Percentiles rank a stretch among this genome's conserved stretches.
Conservation (phyloP, 495 filamentous ascomycete species). For the Bathelium albidoporum region DNA sequence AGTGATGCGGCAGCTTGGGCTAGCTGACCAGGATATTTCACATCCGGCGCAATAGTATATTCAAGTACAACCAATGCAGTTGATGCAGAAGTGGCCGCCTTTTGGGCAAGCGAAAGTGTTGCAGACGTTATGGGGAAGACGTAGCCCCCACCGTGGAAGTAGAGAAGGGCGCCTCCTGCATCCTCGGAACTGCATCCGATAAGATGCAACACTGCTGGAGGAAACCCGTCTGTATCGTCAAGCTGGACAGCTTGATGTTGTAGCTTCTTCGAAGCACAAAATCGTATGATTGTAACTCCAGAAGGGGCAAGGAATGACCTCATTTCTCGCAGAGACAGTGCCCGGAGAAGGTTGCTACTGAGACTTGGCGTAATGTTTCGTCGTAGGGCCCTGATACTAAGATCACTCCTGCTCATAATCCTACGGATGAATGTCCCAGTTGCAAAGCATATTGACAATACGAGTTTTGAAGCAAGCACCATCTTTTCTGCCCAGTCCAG, state of each 20-base stretch:
- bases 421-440: background rate
- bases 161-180: slow-evolving; percentile 38
- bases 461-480: background rate
- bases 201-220: background rate
- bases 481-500: background rate
- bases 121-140: slow-evolving; percentile 25
- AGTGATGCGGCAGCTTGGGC: slow-evolving; percentile 44
- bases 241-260: background rate
- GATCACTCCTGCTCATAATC: background rate
- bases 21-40: slow-evolving; percentile 48
- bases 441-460: background rate
- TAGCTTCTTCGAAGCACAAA: background rate
- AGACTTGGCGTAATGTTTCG: background rate
- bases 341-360: background rate
- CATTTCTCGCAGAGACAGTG: background rate
- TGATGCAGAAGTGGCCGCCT: slow-evolving; percentile 25
- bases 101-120: slow-evolving; percentile 33
- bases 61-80: slow-evolving; percentile 42
- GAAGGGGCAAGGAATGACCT: background rate
- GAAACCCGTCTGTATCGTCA: background rate
- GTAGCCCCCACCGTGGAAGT: slow-evolving; percentile 57
- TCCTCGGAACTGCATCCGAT: background rate
- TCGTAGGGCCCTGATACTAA: background rate
- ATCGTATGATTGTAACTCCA: background rate
- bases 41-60: slow-evolving; percentile 47